phyloP scores from a whole-genome alignment of 2,329 filamentous ascomycete species.

The Colletotrichum destructivum region DNA sequence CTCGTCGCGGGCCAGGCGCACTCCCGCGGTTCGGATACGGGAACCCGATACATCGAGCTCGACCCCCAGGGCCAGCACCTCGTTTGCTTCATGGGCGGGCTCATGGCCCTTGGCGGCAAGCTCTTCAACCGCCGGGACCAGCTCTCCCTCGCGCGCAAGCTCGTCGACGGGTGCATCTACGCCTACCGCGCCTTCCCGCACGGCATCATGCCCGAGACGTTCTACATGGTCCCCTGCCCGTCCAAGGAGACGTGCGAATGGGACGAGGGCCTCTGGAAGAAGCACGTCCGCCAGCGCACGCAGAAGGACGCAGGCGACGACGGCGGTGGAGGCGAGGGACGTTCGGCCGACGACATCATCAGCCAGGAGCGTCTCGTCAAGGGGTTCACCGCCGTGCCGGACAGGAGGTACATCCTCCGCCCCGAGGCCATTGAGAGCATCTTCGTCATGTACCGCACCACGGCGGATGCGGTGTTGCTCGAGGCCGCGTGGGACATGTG shows the following conservation, averaged over 20 bases:
- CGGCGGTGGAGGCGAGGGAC: constrained; percentile 29
- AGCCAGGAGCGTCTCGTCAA: constrained; percentile 45
- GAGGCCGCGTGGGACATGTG: constrained; percentile 77
- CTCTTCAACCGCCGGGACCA: constrained; percentile 68
- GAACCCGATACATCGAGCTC: constrained; percentile 56
- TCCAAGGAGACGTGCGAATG: constrained; percentile 48
- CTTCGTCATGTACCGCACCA: constrained; percentile 76
- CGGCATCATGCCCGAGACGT: constrained; percentile 73
- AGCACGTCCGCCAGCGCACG: constrained; percentile 46
- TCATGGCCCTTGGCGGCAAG: constrained; percentile 77
- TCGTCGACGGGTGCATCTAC: constrained; percentile 72
- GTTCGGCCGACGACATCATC: constrained; percentile 47
- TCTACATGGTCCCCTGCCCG: constrained; percentile 62
- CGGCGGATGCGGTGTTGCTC: constrained; percentile 66
- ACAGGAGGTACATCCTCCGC: constrained; percentile 66
- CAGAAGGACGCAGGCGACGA: constrained; percentile 47
- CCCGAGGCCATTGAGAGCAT: constrained; percentile 79
- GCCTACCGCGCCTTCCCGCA: constrained; percentile 68
- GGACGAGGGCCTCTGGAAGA: constrained; percentile 52
- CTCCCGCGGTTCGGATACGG: not conserved
- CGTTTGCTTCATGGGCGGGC: constrained; percentile 79
- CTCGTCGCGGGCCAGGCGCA: constrained; percentile 60
- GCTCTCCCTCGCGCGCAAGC: constrained; percentile 61
- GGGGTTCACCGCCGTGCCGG: constrained; percentile 48
- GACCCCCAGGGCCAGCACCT: constrained; percentile 69